phyloP scores from a whole-genome alignment of 768 basidiomycete genomes.

The Termitomyces sp. region DNA sequence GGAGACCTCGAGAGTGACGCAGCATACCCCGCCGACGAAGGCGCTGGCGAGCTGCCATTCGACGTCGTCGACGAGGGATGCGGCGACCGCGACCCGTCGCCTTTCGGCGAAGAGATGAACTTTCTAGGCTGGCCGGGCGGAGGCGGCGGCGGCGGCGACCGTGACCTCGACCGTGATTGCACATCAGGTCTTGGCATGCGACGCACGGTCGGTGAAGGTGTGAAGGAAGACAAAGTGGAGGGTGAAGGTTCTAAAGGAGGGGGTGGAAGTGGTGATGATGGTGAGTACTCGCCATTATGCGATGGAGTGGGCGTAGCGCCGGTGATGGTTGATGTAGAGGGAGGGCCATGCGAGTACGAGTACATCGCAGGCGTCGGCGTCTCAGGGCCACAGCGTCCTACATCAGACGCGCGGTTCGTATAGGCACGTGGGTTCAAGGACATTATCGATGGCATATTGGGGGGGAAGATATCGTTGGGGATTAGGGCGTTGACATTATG shows the following conservation, averaged over 20 bases:
- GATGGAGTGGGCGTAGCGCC: slow-evolving; percentile 36
- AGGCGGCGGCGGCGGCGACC: slow-evolving; percentile 11
- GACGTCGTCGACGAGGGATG: slow-evolving; percentile 31
- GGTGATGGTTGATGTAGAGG: slow-evolving; percentile 50
- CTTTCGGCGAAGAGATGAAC: slow-evolving; percentile 8
- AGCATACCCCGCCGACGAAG: slow-evolving; percentile 57
- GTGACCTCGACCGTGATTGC: slow-evolving; percentile 21
- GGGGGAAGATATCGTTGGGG: slow-evolving; percentile 43
- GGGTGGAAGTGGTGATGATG: background rate
- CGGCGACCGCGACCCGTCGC: slow-evolving; percentile 21
- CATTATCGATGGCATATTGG: slow-evolving; percentile 38
- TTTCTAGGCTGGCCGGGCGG: background rate
- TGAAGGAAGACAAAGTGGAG: slow-evolving; percentile 19
- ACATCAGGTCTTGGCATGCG: slow-evolving; percentile 14
- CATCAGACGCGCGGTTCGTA: slow-evolving; percentile 18
- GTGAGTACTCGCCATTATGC: slow-evolving; percentile 10
- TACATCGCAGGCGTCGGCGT: slow-evolving; percentile 42
- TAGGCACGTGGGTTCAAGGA: slow-evolving; percentile 34
- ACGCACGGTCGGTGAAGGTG: slow-evolving; percentile 20
- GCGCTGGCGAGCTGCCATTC: slow-evolving; percentile 53
- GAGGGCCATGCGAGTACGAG: slow-evolving; percentile 43
- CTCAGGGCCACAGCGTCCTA: slow-evolving; percentile 34
- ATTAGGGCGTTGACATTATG: slow-evolving; percentile 24
- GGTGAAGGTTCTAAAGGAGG: slow-evolving; percentile 19
- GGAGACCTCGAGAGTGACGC: slow-evolving; percentile 53